Base-by-base conservation (phyloP, 345 rosid genomes). In the Schrenkiella parvula region DNA sequence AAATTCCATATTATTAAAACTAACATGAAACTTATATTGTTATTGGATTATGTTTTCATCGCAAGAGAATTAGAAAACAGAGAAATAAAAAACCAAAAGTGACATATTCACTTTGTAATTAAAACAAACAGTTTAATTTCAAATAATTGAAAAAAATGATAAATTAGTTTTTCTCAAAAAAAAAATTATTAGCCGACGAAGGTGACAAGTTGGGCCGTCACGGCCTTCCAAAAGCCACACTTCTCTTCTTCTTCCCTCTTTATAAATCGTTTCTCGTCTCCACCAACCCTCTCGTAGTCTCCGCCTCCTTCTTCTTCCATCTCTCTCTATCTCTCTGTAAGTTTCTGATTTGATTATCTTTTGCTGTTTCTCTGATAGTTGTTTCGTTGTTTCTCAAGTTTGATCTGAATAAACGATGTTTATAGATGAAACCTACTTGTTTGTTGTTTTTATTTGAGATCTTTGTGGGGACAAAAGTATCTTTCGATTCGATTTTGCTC, bases 131-230 rank as follows among this genome's bases (percentile, higher is more conserved):
- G 1, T 5, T 5, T 1, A 31, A 31, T 7, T 6, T 5, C 2
- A 31, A 31, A 31, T 8, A 35, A 35, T 10, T 2, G n/a, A 2
- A 10, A 35, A 34, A 35, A 35, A 2, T 7, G n/a, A 35, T 10
- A 35, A 11, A 12, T 4, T 23, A 50, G 15, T 51, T 11, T n/a
- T 29, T 9, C 6, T 3, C 5, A 31, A 11, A 0, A 9, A 54
- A 32, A 55, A 21, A 54, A 9, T 3, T n/a, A 23, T 9, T 17
- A 56, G 43, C 42, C 60, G 43, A 34, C 26, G 17, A 56, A 55
- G 61, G 41, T 55, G 62, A 14, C 14, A 10, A 56, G 43, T 34
- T 56, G 62, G 62, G 62, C 62, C 62, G 62, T 34, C 17, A 56
- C 62, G 62, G 43, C 62, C 62, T 56, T 18, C 43, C 15, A 56